phyloP scores from a whole-genome alignment of 208 protist genomes.

The Leishmania tarentolae region DNA sequence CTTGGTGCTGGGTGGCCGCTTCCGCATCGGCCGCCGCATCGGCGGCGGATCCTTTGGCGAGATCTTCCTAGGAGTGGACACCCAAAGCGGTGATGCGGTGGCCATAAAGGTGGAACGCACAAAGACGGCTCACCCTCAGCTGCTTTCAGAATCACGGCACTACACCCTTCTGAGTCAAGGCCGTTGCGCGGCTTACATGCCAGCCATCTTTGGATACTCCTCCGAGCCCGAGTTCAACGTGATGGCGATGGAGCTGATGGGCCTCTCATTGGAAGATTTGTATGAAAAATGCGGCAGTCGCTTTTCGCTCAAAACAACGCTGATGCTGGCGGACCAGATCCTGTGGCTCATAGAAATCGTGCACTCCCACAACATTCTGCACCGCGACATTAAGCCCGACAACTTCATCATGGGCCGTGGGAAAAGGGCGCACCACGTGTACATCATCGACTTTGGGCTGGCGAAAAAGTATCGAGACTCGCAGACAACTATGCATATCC shows the following conservation, averaged over 20 bases:
- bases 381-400: constrained; percentile 96
- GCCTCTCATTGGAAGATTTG: constrained; percentile 93
- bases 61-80: constrained; percentile 91
- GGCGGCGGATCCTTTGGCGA: constrained; percentile 95
- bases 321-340: constrained; percentile 94
- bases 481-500: constrained; percentile 98
- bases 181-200: constrained; percentile 84
- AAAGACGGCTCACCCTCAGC: constrained; percentile 92
- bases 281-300: constrained; percentile 87
- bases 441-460: constrained; percentile 99
- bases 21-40: constrained; percentile 97
- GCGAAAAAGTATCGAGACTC: constrained; percentile 99
- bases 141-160: constrained; percentile 86
- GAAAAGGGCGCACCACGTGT: constrained; percentile 90
- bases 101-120: constrained; percentile 93
- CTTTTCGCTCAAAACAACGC: constrained; percentile 92
- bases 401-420: constrained; percentile 94
- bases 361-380: constrained; percentile 92
- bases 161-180: constrained; percentile 82
- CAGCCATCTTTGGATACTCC: constrained; percentile 87
- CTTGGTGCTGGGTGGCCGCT: constrained; percentile 73
- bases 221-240: constrained; percentile 92
- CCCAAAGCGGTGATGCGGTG: constrained; percentile 80
- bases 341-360: constrained; percentile 90
- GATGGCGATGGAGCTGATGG: constrained; percentile 94